Evolutionary conservation across 441 rosid genomes (phyloP).

Genomic region (Gossypium lobatum): DNA sequence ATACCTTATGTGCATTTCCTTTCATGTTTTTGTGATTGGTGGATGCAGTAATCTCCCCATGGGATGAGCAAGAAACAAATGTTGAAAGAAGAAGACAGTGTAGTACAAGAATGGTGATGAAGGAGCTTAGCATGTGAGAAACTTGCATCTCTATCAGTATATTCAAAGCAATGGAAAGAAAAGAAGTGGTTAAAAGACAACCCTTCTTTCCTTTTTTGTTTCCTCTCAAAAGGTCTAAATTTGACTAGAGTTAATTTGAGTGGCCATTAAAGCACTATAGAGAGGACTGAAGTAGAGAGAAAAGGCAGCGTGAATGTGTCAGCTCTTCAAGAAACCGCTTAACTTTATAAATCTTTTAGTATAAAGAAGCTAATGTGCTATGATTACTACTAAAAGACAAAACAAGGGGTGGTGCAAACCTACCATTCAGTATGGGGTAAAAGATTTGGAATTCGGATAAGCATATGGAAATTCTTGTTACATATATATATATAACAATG

Average conservation of each 20-base stretch:
- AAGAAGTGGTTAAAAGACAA: background rate
- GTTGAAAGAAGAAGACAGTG: conserved; percentile 22
- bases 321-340: conserved; percentile 6
- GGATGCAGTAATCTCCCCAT: conserved; percentile 27
- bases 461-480: conserved; percentile 4
- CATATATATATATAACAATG: background rate
- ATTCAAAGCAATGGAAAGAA: conserved; percentile 15
- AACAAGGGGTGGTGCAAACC: conserved; percentile 8
- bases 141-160: conserved; percentile 30
- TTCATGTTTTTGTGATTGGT: conserved; percentile 25
- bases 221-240: conserved; percentile 5
- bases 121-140: conserved; percentile 11
- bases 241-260: conserved; percentile 5
- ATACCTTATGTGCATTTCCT: conserved; percentile 37
- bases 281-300: background rate
- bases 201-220: conserved; percentile 10
- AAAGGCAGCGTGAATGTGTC: background rate
- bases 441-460: conserved; percentile 10
- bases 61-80: conserved; percentile 34
- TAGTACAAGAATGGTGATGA: conserved; percentile 18
- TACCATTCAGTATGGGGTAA: background rate
- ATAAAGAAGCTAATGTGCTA: conserved; percentile 25
- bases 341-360: conserved; percentile 12
- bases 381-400: conserved; percentile 21
- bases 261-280: conserved; percentile 7